These are phyloP conservation scores for Pyronema omphalodes DNA, from an alignment of 495 filamentous ascomycete species.

Conservation along the genomic window DNA sequence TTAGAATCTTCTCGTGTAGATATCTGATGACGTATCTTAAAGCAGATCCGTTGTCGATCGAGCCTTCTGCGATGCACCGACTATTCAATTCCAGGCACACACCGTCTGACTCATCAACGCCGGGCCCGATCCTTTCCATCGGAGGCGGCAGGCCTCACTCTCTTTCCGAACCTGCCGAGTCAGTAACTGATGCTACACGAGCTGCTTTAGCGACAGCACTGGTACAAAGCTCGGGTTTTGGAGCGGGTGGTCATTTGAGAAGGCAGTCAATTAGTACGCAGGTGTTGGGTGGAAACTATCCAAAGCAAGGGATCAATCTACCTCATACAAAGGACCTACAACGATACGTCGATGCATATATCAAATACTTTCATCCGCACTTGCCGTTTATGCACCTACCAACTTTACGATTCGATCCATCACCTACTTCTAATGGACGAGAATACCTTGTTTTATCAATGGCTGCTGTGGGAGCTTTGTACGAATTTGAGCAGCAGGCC, in stretches of 20 bases:
- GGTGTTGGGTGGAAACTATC: conserved; percentile 20
- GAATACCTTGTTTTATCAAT: conserved; percentile 88
- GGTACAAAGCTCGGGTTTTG: conserved; percentile 55
- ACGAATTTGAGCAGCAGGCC: conserved; percentile 61
- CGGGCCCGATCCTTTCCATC: background rate
- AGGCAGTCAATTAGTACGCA: conserved; percentile 27
- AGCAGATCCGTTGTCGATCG: conserved; percentile 22
- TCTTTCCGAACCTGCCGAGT: conserved; percentile 47
- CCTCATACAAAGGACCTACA: conserved; percentile 86
- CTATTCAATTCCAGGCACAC: conserved; percentile 18
- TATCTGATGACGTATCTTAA: conserved; percentile 11
- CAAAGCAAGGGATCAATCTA: conserved; percentile 34
- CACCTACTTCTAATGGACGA: conserved; percentile 52
- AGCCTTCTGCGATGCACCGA: conserved; percentile 21
- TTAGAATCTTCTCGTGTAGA: conserved; percentile 8
- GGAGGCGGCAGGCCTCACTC: conserved; percentile 29
- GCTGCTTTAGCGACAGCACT: conserved; percentile 69
- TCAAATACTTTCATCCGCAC: conserved; percentile 89
- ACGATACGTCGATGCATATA: conserved; percentile 78
- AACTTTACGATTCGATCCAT: conserved; percentile 75
- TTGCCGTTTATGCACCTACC: conserved; percentile 84
- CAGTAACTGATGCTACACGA: conserved; percentile 87
- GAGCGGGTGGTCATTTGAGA: conserved; percentile 28
- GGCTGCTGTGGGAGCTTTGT: conserved; percentile 89
- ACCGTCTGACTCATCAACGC: conserved; percentile 10